These are phyloP conservation scores for Picea glauca DNA, from an alignment of 75 land plant genomes.

Conservation along the genomic window DNA sequence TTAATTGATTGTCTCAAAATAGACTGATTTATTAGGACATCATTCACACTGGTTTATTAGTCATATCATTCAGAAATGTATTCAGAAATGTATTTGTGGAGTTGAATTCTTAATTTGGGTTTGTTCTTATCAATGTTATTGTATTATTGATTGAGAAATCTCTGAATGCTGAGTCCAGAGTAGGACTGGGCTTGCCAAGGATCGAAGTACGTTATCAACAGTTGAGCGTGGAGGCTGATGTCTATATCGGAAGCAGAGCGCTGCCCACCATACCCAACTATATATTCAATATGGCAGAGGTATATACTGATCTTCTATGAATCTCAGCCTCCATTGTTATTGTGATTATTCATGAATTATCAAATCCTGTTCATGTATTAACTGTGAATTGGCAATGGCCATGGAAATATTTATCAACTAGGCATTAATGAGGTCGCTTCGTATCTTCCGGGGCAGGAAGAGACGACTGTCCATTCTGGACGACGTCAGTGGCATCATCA, in stretches of 20 bases:
- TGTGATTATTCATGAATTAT: too few relatives aligned
- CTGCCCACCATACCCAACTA: conserved; percentile 79
- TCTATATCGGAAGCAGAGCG: conserved; percentile 70
- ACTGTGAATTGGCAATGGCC: too few relatives aligned
- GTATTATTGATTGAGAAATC: too few relatives aligned
- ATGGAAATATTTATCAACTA: not conserved
- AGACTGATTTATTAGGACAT: not conserved
- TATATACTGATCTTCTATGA: not conserved
- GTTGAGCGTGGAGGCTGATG: conserved; percentile 55
- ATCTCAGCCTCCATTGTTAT: not conserved
- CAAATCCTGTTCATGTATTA: too few relatives aligned
- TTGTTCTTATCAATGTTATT: too few relatives aligned
- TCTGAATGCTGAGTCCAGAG: conserved; percentile 28
- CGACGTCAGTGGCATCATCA: conserved; percentile 67
- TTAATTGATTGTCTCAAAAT: not conserved
- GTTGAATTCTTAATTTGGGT: not conserved
- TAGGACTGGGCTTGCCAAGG: conserved; percentile 69
- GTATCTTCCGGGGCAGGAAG: conserved; percentile 36
- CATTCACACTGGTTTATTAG: not conserved
- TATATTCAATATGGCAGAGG: conserved; percentile 64
- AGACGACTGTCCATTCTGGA: conserved; percentile 35
- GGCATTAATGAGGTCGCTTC: not conserved
- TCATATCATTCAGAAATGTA: not conserved
- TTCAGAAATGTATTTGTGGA: not conserved
- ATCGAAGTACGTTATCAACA: conserved; percentile 78